A percentile compares a stretch with the other conserved stretches of the same genome.
Evolutionary conservation across 129 eudicot species (phyloP).

Genomic region (Centrapalus pauciflorus): DNA sequence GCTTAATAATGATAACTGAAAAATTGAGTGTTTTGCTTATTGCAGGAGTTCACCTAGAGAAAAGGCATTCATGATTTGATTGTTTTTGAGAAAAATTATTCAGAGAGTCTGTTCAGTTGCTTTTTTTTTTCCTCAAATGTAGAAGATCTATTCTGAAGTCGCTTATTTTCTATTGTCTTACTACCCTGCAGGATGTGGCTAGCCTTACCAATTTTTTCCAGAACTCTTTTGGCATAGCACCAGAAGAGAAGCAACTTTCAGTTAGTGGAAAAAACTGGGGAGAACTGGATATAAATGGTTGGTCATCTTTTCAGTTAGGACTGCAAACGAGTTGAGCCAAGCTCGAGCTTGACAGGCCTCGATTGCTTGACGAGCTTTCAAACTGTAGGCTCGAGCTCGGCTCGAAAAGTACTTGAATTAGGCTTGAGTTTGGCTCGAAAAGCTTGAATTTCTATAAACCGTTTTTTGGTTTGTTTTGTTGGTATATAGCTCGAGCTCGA

Average conservation of each 20-base stretch:
- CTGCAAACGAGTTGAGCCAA: too few relatives aligned
- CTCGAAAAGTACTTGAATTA: too few relatives aligned
- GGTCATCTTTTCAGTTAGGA: constrained; percentile 17
- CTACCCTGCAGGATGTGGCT: constrained; percentile 67
- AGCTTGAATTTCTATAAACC: too few relatives aligned
- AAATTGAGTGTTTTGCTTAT: background rate
- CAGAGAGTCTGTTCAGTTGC: background rate
- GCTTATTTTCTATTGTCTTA: background rate
- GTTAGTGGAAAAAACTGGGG: constrained; percentile 97
- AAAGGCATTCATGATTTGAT: background rate
- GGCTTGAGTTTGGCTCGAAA: too few relatives aligned
- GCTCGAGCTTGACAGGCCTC: too few relatives aligned
- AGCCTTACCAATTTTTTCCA: constrained; percentile 75
- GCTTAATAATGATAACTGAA: background rate
- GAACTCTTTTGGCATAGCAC: constrained; percentile 53
- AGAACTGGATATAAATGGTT: constrained; percentile 90
- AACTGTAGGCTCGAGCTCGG: too few relatives aligned
- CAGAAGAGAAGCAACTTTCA: constrained; percentile 94
- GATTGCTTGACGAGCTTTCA: too few relatives aligned
- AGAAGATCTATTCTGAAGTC: background rate
- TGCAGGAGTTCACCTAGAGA: background rate
- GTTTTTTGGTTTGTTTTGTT: too few relatives aligned
- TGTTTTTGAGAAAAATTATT: background rate
- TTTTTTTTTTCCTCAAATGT: background rate
- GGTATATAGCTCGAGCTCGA: too few relatives aligned